Base-by-base conservation (phyloP, 257 asterid genomes). In the Knoxia roxburghii region DNA sequence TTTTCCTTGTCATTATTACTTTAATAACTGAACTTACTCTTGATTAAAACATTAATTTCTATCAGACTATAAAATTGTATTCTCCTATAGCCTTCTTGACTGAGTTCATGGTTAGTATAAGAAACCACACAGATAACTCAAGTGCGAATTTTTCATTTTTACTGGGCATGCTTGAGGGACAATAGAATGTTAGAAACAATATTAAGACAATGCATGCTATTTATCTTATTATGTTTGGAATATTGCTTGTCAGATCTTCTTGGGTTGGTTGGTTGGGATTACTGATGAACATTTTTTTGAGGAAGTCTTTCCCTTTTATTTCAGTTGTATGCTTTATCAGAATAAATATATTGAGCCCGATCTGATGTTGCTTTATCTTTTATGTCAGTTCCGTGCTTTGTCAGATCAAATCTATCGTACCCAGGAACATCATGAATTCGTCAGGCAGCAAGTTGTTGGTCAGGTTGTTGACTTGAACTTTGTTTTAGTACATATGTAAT, bases 361-460 rank as follows among this genome's bases (percentile, higher is more conserved):
- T 27, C 56, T 43, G 40, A 56, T 64, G 60, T 21, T 7, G 15
- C 23, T 5, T 41, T 55, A 48, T 53, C 49, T 40, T 50, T 29
- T 23, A 37, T 68, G 15, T 23, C 77, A 82, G 87, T 82, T 82
- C 53, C 94, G 91, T 51, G 98, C 99, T 72, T 83, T 94, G 66
- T 90, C 99, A 48, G 98, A 94, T 87, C 98, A 94, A 78, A 78
- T 90, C 54, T 94, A 94, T 76, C 91, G 91, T 73, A 67, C 84
- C 35, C 93, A 91, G 52, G 99, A 94, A 75, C 97, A 90, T 82
- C 99, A 94, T 87, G 72, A 87, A 73, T 87, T 82, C 78, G 98
- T 94, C 68, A 84, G 99, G 68, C 84, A 90, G 65, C 91, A 90
- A 85, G 90, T 90, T 73, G 96, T 85, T 59, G 69, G 65, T 65